A percentile compares a stretch with the other conserved stretches of the same genome.
These are phyloP conservation scores for Elsinoe necatrix DNA, from an alignment of 2,329 filamentous ascomycete species.

Conservation along the genomic window DNA sequence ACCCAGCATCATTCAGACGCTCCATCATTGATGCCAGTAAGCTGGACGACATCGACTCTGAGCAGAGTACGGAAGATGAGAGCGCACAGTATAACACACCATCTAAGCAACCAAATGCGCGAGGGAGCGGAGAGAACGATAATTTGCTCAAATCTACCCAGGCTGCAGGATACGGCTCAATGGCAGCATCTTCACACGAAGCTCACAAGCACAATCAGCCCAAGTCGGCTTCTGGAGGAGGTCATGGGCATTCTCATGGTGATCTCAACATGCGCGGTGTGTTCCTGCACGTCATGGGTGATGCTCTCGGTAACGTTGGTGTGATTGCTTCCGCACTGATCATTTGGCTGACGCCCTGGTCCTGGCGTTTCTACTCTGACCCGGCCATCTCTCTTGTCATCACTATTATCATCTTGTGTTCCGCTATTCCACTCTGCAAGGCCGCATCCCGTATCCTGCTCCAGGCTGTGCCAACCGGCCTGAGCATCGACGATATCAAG, in stretches of 20 bases:
- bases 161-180: constrained; percentile 24
- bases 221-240: constrained; percentile 47
- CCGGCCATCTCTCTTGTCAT: constrained; percentile 90
- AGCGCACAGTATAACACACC: constrained; percentile 37
- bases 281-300: constrained; percentile 64
- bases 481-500: constrained; percentile 82
- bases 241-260: constrained; percentile 67
- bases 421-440: constrained; percentile 68
- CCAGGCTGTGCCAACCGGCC: constrained; percentile 83
- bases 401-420: constrained; percentile 65
- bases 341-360: constrained; percentile 83
- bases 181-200: constrained; percentile 27
- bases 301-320: constrained; percentile 77
- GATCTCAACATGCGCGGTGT: constrained; percentile 91
- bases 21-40: constrained; percentile 82
- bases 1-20: constrained; percentile 83
- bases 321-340: constrained; percentile 75
- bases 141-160: constrained; percentile 29
- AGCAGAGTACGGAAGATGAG: constrained; percentile 50
- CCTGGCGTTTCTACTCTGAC: constrained; percentile 79
- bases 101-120: constrained; percentile 36
- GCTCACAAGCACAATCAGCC: constrained; percentile 75
- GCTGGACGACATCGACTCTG: constrained; percentile 47
- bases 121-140: constrained; percentile 29
- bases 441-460: constrained; percentile 81